These are phyloP conservation scores for Serendipita sp. DNA, from an alignment of 768 basidiomycete species.

Conservation along the genomic window DNA sequence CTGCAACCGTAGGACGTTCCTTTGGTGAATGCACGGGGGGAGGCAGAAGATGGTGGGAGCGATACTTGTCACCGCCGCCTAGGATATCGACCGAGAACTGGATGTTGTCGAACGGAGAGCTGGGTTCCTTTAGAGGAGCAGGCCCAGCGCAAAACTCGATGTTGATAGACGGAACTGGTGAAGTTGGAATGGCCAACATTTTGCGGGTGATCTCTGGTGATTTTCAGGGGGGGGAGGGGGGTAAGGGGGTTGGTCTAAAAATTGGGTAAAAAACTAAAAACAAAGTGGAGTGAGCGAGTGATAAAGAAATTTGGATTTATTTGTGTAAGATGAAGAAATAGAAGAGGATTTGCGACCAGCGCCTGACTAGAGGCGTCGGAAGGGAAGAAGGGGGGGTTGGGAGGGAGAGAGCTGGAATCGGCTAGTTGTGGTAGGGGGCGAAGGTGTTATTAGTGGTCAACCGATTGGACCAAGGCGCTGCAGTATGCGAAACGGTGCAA, in stretches of 20 bases:
- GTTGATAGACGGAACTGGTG: background rate
- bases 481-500: background rate
- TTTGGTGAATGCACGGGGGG: conserved; percentile 25
- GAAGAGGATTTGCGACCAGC: background rate
- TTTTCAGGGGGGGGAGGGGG: background rate
- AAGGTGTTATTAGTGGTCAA: background rate
- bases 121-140: background rate
- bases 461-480: background rate
- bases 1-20: conserved; percentile 18
- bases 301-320: background rate
- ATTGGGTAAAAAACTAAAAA: background rate
- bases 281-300: background rate
- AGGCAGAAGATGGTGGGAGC: conserved; percentile 28
- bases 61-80: conserved; percentile 27
- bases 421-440: background rate
- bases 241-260: no score
- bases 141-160: background rate
- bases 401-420: no score
- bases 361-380: background rate
- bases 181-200: background rate
- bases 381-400: background rate
- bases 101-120: background rate
- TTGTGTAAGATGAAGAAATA: background rate
- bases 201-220: background rate
- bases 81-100: conserved; percentile 16